Evolutionary conservation across 106 monocot species (phyloP).

Genomic region (Dioscorea alata): DNA sequence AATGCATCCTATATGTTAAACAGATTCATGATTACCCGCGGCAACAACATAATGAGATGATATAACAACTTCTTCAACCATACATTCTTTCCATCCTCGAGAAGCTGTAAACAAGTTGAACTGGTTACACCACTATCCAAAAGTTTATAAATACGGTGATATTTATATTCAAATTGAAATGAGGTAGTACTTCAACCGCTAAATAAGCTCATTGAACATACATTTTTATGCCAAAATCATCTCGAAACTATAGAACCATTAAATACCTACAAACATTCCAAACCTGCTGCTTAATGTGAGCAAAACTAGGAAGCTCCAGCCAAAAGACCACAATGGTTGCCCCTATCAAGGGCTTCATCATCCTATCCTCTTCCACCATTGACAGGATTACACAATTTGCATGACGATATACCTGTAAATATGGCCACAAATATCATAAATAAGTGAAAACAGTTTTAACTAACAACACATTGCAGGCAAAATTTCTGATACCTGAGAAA

Average conservation of each 20-base stretch:
- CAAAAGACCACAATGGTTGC: conserved; percentile 79
- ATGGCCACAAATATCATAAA: neutral
- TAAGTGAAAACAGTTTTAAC: neutral
- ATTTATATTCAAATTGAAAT: too few relatives aligned
- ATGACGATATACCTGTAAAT: conserved; percentile 76
- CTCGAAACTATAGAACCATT: neutral
- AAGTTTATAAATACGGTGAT: too few relatives aligned
- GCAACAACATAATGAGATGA: conserved; percentile 82
- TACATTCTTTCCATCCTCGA: conserved; percentile 62
- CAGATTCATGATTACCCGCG: conserved; percentile 49
- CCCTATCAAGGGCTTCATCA: conserved; percentile 79
- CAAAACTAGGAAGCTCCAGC: conserved; percentile 90
- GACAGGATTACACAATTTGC: conserved; percentile 82
- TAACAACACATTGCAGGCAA: neutral
- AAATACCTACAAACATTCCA: neutral
- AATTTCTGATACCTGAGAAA: conserved; percentile 65
- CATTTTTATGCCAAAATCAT: neutral
- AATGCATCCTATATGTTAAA: neutral
- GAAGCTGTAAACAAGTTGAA: conserved; percentile 46
- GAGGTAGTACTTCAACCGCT: neutral
- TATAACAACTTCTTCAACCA: conserved; percentile 85
- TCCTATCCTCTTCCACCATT: conserved; percentile 87
- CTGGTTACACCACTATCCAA: too few relatives aligned
- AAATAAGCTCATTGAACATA: neutral
- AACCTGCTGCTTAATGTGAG: conserved; percentile 93